Evolutionary conservation across 2,329 filamentous ascomycete species (phyloP), one percentile per base, ranked within the genome.

Genomic region (Verticillium nonalfalfae): DNA sequence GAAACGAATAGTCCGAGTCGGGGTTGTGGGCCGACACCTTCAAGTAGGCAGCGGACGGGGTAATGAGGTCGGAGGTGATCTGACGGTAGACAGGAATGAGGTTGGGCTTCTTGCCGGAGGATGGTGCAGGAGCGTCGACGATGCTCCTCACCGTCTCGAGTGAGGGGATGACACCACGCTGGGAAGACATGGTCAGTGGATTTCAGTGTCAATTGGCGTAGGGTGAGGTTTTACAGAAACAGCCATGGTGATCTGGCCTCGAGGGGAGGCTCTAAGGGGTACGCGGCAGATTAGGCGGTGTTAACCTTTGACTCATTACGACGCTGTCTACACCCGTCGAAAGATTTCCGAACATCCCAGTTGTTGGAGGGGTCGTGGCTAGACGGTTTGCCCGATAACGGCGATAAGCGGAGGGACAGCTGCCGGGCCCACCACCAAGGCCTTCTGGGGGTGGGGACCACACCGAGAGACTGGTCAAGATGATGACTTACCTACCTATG

Each of bases 41-140:
- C 67, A 99, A 84, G 76, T 98, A 99, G 68, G 96, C 94, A 65
- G 91, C 86, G n/a, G 92, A 94, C 3, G 95, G 95, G 1, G 94
- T 99, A 74, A 98, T 84, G 67, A 98, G 88, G 75, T 97, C 94
- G 68, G 94, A 94, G 6, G 92, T 87, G 68, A 97, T 92, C 66
- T 93, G 91, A 33, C 90, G 88, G 75, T 89, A 93, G 52, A 97
- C 75, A 1, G 93, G 92, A 9, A 97, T 85, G 64, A 96, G 84
- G 69, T 95, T 97, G 14, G 88, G 74, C 66, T 75, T 71, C 56
- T 63, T 67, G 58, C 63, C 67, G 18, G 62, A 59, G 52, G 61
- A 74, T 56, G 71, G 40, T 40, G 59, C 59, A 21, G 66, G 62
- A 40, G 70, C 68, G 36, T 67, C 33, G 61, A 83, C 70, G 60